phyloP scores from a whole-genome alignment of 192 early-diverging fungal genomes.

The Cladochytrium replicatum region DNA sequence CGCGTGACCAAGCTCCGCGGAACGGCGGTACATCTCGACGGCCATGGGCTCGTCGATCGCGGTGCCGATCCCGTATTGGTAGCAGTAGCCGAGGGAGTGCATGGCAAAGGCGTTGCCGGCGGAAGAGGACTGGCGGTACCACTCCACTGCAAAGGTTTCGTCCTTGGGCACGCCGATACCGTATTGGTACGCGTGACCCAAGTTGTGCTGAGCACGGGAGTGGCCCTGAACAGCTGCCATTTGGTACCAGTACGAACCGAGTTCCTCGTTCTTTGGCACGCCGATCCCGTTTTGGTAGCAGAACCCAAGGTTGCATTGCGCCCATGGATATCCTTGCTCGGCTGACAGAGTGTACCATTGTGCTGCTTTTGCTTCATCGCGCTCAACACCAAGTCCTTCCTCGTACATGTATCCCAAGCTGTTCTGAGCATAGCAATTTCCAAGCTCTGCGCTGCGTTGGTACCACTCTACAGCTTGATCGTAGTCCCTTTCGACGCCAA shows the following conservation, averaged over 20 bases:
- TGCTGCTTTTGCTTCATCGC: conserved; percentile 42
- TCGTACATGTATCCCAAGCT: conserved; percentile 74
- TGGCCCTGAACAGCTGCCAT: conserved; percentile 40
- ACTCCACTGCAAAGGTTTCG: conserved; percentile 56
- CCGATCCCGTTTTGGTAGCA: conserved; percentile 73
- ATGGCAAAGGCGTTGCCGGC: conserved; percentile 58
- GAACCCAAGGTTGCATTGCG: conserved; percentile 74
- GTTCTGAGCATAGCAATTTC: conserved; percentile 69
- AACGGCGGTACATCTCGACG: conserved; percentile 32
- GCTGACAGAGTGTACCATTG: conserved; percentile 68
- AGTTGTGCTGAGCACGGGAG: conserved; percentile 57
- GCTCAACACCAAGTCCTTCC: conserved; percentile 63
- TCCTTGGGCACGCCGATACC: conserved; percentile 69
- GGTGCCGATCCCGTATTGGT: conserved; percentile 63
- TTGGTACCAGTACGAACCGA: conserved; percentile 41
- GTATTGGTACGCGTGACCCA: conserved; percentile 79
- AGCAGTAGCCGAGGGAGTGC: conserved; percentile 74
- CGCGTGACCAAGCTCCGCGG: conserved; percentile 40
- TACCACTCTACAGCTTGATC: conserved; percentile 49
- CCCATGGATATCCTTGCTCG: conserved; percentile 65
- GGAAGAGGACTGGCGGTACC: conserved; percentile 50
- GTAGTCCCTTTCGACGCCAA: conserved; percentile 27
- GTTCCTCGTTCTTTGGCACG: conserved; percentile 29
- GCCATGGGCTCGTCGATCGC: conserved; percentile 50
- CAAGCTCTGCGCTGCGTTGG: conserved; percentile 43